phyloP scores from a whole-genome alignment of 108 stramenopile genomes.

The Aurantiochytrium sp. region DNA sequence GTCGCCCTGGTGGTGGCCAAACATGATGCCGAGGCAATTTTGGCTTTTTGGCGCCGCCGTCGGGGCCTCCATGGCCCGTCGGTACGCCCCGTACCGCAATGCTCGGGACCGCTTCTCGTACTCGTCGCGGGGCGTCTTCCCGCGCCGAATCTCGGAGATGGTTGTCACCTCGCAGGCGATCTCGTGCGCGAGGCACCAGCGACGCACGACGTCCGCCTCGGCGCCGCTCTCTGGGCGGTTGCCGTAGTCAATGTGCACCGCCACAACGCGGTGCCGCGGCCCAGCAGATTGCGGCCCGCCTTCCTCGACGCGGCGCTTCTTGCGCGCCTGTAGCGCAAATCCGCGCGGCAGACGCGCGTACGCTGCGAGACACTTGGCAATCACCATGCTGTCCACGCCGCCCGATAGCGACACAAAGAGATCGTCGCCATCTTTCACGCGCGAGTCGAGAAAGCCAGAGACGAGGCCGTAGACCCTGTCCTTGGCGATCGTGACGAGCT shows the following conservation, averaged over 20 bases:
- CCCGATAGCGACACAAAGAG: conserved; percentile 83
- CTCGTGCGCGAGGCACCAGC: conserved; percentile 62
- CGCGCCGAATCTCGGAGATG: conserved; percentile 83
- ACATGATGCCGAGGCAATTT: conserved; percentile 86
- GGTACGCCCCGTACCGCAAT: conserved; percentile 76
- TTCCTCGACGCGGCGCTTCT: not conserved
- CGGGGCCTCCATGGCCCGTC: conserved; percentile 52
- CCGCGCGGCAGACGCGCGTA: not conserved
- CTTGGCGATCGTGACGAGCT: not conserved
- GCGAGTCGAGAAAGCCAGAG: not conserved
- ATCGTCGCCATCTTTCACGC: not conserved
- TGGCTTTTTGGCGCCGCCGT: too few relatives aligned
- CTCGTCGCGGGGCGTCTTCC: conserved; percentile 82
- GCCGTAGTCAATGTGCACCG: conserved; percentile 23
- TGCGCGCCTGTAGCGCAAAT: not conserved
- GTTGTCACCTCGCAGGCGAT: conserved; percentile 57
- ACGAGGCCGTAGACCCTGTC: not conserved
- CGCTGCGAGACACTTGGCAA: conserved; percentile 68
- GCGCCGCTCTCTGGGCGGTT: conserved; percentile 85
- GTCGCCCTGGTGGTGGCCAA: conserved; percentile 95
- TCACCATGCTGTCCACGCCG: conserved; percentile 97
- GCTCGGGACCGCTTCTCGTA: conserved; percentile 81
- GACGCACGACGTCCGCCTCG: conserved; percentile 77
- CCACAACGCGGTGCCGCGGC: not conserved
- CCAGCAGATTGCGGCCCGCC: not conserved